These are phyloP conservation scores for Yamadazyma kanchanaburiensis DNA, from an alignment of 1,139 yeast genomes.

Conservation along the genomic window DNA sequence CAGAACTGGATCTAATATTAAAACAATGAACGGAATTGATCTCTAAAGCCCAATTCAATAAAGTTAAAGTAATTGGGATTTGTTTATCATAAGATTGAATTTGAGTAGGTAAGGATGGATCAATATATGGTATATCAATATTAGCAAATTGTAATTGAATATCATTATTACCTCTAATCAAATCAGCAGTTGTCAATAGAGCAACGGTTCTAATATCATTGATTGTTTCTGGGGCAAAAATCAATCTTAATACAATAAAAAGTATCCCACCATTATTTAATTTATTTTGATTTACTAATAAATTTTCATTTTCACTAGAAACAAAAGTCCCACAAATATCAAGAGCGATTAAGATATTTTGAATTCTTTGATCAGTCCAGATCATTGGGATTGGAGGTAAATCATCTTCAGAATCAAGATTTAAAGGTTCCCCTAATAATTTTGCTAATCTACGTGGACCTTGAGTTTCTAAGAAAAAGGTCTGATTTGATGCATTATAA, in stretches of 20 bases:
- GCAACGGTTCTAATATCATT: constrained; percentile 63
- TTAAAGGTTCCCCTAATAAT: constrained; percentile 56
- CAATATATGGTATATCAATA: constrained; percentile 89
- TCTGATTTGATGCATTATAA: constrained; percentile 89
- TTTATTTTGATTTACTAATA: constrained; percentile 57
- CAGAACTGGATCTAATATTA: constrained; percentile 74
- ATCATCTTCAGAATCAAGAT: constrained; percentile 11
- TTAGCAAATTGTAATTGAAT: constrained; percentile 70
- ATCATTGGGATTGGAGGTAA: constrained; percentile 35
- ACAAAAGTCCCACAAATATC: constrained; percentile 76
- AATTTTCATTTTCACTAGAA: constrained; percentile 67
- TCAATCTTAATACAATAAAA: constrained; percentile 61
- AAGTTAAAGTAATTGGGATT: constrained; percentile 69
- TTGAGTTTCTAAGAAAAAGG: constrained; percentile 80
- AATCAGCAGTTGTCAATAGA: constrained; percentile 70
- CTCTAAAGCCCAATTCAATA: constrained; percentile 76
- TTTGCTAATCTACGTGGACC: constrained; percentile 64
- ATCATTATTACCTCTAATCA: constrained; percentile 60
- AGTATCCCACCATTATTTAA: constrained; percentile 64
- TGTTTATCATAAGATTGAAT: constrained; percentile 28
- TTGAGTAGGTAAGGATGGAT: constrained; percentile 66
- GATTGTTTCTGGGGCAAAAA: constrained; percentile 63
- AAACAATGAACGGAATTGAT: constrained; percentile 82
- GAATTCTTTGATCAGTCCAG: constrained; percentile 73
- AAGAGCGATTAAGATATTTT: constrained; percentile 62